Base-by-base conservation (phyloP, 2,329 filamentous ascomycete species). In the Penicillium sp. region DNA sequence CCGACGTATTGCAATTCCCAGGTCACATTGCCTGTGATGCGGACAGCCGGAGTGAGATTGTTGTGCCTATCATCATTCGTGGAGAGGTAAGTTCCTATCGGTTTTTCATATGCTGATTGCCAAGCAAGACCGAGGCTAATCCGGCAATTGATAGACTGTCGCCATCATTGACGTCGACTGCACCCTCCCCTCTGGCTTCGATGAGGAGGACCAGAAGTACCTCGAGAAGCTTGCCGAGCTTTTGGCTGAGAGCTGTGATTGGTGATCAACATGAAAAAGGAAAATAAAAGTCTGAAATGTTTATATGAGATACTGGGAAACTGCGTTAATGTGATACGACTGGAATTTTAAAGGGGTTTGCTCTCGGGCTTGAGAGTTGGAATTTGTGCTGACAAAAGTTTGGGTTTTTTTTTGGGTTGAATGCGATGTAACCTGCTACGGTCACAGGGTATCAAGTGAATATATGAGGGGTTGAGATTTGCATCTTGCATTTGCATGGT, bases 1-100 rank as follows among this genome's bases (percentile, higher is more conserved):
- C 72, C 0, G 80, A 83, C 60, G 80, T 83, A 53, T 53, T 73
- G 42, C 61, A 70, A 7, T 83, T 81, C 64, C 78, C 80, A 12
- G 81, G 81, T 3, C 81, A 83, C 71, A 83, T 83, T 72, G 80
- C 81, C 12, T 83, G 81, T 66, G 81, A 83, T 67, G 78, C 76
- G 12, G 79, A 80, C 40, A 82, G 77, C 63, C 73, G 74, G 63
- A 83, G 81, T 73, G 81, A 83, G 71, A 80, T 83, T 69, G 81
- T 83, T 15, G 80, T 83, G 49, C 81, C 81, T 38, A 77, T 83
- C 69, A 49, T 80, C 54, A 66, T 71, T n/a, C 65, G 64, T 19
- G 75, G 72, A 37, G 78, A 80, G 75, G 78, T 79, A 58, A 68
- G 77, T 73, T 38, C 30, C 38, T 50, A 24, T 26, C 19, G 47